Evolutionary conservation across 345 rosid genomes (phyloP), one percentile per base, ranked within the genome.

Genomic region (Pugionium dolabratum): DNA sequence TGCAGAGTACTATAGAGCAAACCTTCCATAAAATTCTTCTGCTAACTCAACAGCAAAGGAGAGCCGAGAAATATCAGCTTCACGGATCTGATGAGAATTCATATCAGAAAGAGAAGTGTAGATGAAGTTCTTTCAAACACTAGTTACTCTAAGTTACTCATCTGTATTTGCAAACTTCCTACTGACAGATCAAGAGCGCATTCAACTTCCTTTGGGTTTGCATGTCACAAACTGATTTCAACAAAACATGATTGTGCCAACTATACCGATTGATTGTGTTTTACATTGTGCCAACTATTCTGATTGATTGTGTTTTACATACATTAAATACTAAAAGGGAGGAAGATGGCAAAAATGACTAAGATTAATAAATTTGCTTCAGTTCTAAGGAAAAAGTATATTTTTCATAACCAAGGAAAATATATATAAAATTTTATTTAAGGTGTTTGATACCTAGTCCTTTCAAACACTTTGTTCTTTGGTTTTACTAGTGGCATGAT

Each of bases 21-120:
- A 88, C 96, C 99, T 94, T 82, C 96, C 99, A 76, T 94, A 94
- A 78, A 94, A 94, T 75, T 94, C 99, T 83, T 94, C 99, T 55
- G 99, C 99, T 66, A 94, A 89, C 79, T 94, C 99, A 74, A 89
- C 95, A 67, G 99, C 99, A 80, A 94, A 94, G 76, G 99, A 94
- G 61, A 94, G 80, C 59, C 99, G 85, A 54, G 97, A 91, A 80
- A 94, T 88, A 59, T 94, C 99, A 78, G 99, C 99, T 83, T 94
- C 99, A 29, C 97, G 90, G 33, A 91, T 86, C 99, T 94, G 81
- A 66, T 54, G 69, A 61, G 18, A 74, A 61, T 42, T 41, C 59
- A 54, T 31, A 54, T 74, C 48, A 74, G 64, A 67, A 9, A 53
- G 40, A 52, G 51, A 66, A 44, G 45, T 30, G 58, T 31, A 45